phyloP scores from a whole-genome alignment of 2,329 filamentous ascomycete species.

The Gremmenia infestans region DNA sequence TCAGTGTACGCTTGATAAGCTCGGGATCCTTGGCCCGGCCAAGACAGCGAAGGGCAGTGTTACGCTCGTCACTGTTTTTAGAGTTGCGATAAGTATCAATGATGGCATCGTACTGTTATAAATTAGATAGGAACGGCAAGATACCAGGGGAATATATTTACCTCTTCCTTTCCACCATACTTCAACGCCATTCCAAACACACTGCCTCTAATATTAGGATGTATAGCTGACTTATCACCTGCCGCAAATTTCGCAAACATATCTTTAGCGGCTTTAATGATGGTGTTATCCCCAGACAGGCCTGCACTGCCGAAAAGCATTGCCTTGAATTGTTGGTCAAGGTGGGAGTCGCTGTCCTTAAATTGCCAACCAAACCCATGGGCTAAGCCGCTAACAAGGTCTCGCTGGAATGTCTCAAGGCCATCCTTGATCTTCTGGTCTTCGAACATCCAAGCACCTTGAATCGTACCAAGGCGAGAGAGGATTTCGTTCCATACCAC shows the following conservation, averaged over 20 bases:
- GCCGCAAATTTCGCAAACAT: constrained; percentile 83
- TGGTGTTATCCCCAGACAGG: constrained; percentile 69
- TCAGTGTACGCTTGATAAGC: constrained; percentile 76
- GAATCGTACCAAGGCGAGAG: constrained; percentile 70
- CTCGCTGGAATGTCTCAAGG: constrained; percentile 76
- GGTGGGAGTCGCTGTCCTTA: constrained; percentile 76
- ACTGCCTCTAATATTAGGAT: constrained; percentile 84
- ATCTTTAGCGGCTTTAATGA: constrained; percentile 76
- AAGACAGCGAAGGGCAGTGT: constrained; percentile 79
- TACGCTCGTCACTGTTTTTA: constrained; percentile 80
- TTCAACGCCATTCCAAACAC: constrained; percentile 82
- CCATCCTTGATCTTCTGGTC: constrained; percentile 67
- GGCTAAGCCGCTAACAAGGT: constrained; percentile 71
- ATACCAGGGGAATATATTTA: constrained; percentile 33
- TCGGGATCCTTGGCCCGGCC: constrained; percentile 73
- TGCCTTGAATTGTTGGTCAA: constrained; percentile 91
- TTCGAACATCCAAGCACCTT: constrained; percentile 85
- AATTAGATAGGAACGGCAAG: constrained; percentile 10
- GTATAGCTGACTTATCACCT: constrained; percentile 76
- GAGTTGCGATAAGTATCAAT: constrained; percentile 71
- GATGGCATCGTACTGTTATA: constrained; percentile 64
- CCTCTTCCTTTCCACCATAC: constrained; percentile 79
- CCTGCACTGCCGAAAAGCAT: constrained; percentile 85
- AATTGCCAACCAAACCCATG: constrained; percentile 89
- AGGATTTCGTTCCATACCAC: constrained; percentile 95